phyloP scores from a whole-genome alignment of 75 land plant species.

The Selaginella tamariscina region DNA sequence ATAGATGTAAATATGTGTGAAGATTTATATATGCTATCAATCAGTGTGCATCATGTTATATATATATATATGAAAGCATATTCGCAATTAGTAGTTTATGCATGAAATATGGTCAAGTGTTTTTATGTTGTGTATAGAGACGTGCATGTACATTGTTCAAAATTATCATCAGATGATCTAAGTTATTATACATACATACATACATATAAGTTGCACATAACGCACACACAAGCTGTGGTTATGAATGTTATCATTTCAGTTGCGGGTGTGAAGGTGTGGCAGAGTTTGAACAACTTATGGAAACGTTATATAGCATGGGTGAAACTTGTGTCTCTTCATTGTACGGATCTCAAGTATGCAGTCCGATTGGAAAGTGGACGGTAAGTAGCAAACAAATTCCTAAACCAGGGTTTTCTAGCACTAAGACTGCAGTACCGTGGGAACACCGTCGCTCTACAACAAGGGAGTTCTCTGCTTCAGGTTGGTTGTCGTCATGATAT shows the following conservation, averaged over 20 bases:
- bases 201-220: neutral
- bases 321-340: neutral
- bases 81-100: too few species aligned
- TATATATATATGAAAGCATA: too few species aligned
- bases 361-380: neutral
- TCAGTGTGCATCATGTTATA: too few species aligned
- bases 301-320: neutral
- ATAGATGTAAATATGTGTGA: too few species aligned
- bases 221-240: neutral
- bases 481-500: neutral
- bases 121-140: too few species aligned
- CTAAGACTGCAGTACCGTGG: neutral
- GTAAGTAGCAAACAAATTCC: neutral
- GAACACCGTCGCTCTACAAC: neutral
- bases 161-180: too few species aligned
- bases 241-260: neutral
- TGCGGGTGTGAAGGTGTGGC: neutral
- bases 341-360: neutral
- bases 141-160: too few species aligned
- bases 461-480: neutral
- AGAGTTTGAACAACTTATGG: neutral
- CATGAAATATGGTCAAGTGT: too few species aligned
- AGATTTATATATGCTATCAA: too few species aligned
- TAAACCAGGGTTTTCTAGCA: neutral
- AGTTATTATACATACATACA: too few species aligned